phyloP scores from a whole-genome alignment of 2,329 filamentous ascomycete species.

The Salinomyces thailandicus region DNA sequence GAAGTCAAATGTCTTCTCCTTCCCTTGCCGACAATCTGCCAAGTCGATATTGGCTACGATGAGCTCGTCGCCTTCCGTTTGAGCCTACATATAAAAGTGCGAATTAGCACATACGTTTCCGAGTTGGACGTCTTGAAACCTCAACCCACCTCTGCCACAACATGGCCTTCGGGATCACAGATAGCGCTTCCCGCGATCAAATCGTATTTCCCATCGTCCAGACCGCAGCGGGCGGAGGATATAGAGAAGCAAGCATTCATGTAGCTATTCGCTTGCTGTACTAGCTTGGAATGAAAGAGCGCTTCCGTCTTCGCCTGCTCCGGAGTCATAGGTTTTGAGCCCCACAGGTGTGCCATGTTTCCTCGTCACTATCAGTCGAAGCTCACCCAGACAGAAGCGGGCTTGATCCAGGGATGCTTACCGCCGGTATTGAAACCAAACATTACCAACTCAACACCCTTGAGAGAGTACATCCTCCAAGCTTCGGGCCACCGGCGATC shows the following conservation, averaged over 20 bases:
- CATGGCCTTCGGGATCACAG: constrained; percentile 38
- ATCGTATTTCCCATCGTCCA: constrained; percentile 42
- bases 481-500: constrained; percentile 45
- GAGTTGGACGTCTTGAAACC: too few relatives aligned
- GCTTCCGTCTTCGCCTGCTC: constrained; percentile 39
- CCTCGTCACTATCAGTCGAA: too few relatives aligned
- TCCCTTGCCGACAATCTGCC: constrained; percentile 37
- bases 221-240: constrained; percentile 39
- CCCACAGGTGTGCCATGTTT: constrained; percentile 38
- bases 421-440: constrained; percentile 33
- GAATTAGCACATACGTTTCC: too few relatives aligned
- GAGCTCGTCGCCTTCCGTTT: constrained; percentile 40
- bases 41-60: constrained; percentile 43
- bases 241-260: constrained; percentile 45
- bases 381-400: not conserved
- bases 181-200: constrained; percentile 42
- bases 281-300: constrained; percentile 42
- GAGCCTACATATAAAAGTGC: too few relatives aligned
- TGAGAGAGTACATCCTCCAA: constrained; percentile 43
- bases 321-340: constrained; percentile 32
- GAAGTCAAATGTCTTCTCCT: constrained; percentile 38
- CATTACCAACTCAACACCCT: constrained; percentile 36
- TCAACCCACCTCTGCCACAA: constrained; percentile 44
- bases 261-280: constrained; percentile 44
- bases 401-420: too few relatives aligned